These are phyloP conservation scores for Falciphora oryzae DNA, from an alignment of 2,329 filamentous ascomycete species.

Conservation along the genomic window DNA sequence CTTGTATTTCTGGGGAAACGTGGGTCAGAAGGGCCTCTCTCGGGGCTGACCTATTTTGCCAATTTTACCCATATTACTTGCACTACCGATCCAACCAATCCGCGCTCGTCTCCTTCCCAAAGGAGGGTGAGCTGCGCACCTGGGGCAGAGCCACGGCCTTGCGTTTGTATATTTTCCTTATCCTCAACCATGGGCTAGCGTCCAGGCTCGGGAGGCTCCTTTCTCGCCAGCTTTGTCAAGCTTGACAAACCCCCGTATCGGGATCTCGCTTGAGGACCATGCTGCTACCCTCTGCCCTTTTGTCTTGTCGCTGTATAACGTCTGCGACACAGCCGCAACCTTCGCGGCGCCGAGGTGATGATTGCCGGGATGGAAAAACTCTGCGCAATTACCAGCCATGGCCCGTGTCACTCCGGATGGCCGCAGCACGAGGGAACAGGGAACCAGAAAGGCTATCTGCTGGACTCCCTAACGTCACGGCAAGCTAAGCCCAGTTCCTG, in stretches of 20 bases:
- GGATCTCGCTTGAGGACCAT: not conserved
- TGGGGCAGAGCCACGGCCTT: not conserved
- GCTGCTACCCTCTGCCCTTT: not conserved
- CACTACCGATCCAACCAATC: slow-evolving; percentile 6
- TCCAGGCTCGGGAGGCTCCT: not conserved
- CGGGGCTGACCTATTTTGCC: slow-evolving; percentile 8
- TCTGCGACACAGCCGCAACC: not conserved
- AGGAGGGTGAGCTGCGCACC: not conserved
- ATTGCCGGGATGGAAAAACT: not conserved
- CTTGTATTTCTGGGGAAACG: not conserved
- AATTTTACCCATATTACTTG: slow-evolving; percentile 9
- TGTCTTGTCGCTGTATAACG: not conserved
- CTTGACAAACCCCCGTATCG: not conserved
- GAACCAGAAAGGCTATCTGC: not conserved
- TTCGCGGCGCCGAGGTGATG: too few relatives aligned
- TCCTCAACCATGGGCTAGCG: not conserved
- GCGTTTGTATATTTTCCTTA: not conserved
- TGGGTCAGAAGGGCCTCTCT: not conserved
- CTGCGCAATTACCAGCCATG: not conserved
- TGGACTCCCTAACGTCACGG: not conserved
- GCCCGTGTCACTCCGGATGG: not conserved
- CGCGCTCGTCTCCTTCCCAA: not conserved
- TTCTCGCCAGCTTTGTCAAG: slow-evolving; percentile 1
- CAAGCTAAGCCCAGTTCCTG: not conserved
- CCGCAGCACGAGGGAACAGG: not conserved